phyloP scores from a whole-genome alignment of 2,329 filamentous ascomycete genomes.

The Penicillium fuscoglaucum region DNA sequence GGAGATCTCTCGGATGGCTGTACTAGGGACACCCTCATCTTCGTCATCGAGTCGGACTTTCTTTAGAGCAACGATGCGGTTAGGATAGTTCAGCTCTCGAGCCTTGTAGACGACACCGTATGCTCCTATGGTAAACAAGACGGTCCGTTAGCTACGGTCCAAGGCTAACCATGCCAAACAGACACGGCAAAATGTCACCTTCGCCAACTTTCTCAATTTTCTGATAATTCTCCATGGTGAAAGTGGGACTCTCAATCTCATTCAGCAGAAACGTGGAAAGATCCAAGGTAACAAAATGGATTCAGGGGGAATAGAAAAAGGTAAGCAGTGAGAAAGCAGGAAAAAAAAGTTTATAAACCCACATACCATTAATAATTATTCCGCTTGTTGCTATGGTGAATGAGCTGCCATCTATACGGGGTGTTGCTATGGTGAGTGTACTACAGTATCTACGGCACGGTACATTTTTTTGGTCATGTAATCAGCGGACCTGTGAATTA shows the following conservation, averaged over 20 bases:
- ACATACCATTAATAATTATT: neutral
- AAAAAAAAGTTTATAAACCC: neutral
- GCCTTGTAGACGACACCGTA: conserved; percentile 97
- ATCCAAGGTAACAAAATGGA: neutral
- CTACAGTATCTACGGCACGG: neutral
- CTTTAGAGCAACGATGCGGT: conserved; percentile 88
- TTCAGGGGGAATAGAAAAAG: neutral
- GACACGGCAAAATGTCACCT: conserved; percentile 55
- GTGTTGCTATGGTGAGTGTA: neutral
- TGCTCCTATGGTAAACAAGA: conserved; percentile 62
- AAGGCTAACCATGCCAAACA: conserved; percentile 34
- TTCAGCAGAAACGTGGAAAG: neutral
- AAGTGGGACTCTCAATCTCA: neutral
- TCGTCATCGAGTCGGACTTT: conserved; percentile 94
- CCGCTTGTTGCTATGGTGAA: neutral
- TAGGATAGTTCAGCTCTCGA: conserved; percentile 75
- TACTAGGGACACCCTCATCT: conserved; percentile 89
- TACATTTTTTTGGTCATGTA: neutral
- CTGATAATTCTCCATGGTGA: conserved; percentile 87
- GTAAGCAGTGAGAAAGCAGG: neutral
- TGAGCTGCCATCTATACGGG: neutral
- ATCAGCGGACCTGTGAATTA: no score
- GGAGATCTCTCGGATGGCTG: conserved; percentile 90
- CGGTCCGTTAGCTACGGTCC: conserved; percentile 15
- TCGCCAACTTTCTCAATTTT: conserved; percentile 96